phyloP scores from a whole-genome alignment of 805 yeast species.

The Debaryomyces hansenii region DNA sequence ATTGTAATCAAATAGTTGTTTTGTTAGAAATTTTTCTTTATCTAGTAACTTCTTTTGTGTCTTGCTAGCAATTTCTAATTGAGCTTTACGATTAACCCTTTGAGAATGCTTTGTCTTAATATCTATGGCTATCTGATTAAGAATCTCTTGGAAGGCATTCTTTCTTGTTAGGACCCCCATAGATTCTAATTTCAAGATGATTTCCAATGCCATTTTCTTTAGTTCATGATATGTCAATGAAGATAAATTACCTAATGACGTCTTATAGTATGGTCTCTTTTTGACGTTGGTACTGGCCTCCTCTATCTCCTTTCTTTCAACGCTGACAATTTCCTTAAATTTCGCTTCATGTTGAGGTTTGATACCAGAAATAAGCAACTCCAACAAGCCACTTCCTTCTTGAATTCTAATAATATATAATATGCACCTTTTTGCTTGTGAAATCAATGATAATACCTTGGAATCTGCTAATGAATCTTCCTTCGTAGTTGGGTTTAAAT shows the following conservation, averaged over 20 bases:
- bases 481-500: conserved; percentile 52
- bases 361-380: conserved; percentile 66
- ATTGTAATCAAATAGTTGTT: conserved; percentile 47
- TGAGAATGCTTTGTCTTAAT: conserved; percentile 53
- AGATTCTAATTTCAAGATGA: conserved; percentile 72
- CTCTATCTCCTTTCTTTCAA: conserved; percentile 36
- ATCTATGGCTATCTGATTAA: conserved; percentile 83
- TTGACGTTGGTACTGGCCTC: conserved; percentile 40
- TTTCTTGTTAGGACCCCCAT: conserved; percentile 63
- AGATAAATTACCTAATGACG: conserved; percentile 51
- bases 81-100: conserved; percentile 40
- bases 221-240: conserved; percentile 64
- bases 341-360: conserved; percentile 65
- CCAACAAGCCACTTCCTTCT: conserved; percentile 64
- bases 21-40: conserved; percentile 45
- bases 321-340: conserved; percentile 54
- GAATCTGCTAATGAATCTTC: conserved; percentile 53
- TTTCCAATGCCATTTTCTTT: conserved; percentile 72
- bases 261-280: conserved; percentile 43
- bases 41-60: conserved; percentile 45
- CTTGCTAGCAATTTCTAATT: conserved; percentile 39
- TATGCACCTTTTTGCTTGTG: conserved; percentile 82
- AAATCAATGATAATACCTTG: conserved; percentile 56
- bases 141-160: conserved; percentile 72
- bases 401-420: conserved; percentile 83